Conservation (phyloP, 805 yeast genomes). For the Schwanniomyces vanrijiae region DNA sequence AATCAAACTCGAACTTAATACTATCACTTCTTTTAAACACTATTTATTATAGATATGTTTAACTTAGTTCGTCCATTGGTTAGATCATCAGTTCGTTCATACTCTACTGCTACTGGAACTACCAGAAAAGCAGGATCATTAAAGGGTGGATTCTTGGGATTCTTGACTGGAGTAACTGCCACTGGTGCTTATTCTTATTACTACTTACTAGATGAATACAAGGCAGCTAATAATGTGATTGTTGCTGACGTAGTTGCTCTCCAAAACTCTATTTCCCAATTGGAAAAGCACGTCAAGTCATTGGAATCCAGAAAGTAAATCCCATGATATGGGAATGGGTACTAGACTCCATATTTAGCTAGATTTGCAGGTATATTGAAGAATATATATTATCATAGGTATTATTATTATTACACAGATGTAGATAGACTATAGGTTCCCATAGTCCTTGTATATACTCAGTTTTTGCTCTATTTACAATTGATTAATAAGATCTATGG, state of each 20-base stretch:
- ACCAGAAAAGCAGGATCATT: constrained; percentile 41
- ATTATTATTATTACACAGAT: not conserved
- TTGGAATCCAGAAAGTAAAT: constrained; percentile 30
- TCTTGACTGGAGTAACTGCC: constrained; percentile 69
- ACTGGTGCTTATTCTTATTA: constrained; percentile 79
- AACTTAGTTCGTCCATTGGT: constrained; percentile 1
- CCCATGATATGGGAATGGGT: not conserved
- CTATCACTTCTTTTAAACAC: not conserved
- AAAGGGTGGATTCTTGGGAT: constrained; percentile 65
- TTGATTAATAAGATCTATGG: constrained; percentile 5
- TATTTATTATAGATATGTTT: not conserved
- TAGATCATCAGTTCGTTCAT: constrained; percentile 22
- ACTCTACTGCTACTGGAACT: constrained; percentile 23
- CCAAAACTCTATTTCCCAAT: constrained; percentile 62
- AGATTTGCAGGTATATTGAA: not conserved
- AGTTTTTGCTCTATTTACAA: constrained; percentile 1
- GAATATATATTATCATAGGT: not conserved
- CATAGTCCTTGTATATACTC: not conserved
- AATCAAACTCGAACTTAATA: not conserved
- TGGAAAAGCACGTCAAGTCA: constrained; percentile 67
- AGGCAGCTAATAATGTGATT: constrained; percentile 67
- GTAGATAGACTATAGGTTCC: not conserved
- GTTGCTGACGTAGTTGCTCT: constrained; percentile 73
- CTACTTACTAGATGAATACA: constrained; percentile 76
- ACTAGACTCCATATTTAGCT: not conserved